Conservation (phyloP, 495 filamentous ascomycete genomes). For the Daldinia grandis region DNA sequence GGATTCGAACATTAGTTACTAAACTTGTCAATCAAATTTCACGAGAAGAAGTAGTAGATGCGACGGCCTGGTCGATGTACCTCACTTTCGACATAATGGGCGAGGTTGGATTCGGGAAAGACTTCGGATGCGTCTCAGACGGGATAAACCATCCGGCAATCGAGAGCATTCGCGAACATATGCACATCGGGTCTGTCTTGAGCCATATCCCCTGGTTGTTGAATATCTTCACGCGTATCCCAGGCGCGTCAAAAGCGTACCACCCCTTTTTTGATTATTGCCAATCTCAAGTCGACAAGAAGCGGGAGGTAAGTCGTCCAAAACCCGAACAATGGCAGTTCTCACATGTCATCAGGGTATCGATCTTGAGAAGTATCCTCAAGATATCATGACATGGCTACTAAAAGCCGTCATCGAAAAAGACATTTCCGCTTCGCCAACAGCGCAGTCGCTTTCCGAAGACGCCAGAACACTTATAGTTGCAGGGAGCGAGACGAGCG, state of each 20-base stretch:
- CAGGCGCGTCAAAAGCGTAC: constrained; percentile 6
- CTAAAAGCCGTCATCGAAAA: constrained; percentile 34
- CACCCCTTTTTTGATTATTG: constrained; percentile 23
- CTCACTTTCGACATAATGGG: constrained; percentile 46
- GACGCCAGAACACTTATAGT: constrained; percentile 35
- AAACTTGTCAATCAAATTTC: constrained; percentile 40
- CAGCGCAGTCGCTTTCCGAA: constrained; percentile 12
- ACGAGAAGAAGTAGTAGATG: constrained; percentile 33
- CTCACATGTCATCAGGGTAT: background rate
- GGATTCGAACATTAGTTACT: constrained; percentile 40
- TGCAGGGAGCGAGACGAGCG: constrained; percentile 40
- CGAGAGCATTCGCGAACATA: constrained; percentile 43
- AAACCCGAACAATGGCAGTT: background rate
- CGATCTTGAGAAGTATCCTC: constrained; percentile 20
- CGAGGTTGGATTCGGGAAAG: constrained; percentile 36
- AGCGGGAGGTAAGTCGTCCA: constrained; percentile 21
- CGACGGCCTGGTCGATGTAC: constrained; percentile 45
- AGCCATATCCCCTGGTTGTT: constrained; percentile 52
- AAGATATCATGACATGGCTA: constrained; percentile 42
- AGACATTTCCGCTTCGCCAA: constrained; percentile 33
- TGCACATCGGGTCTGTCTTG: constrained; percentile 45
- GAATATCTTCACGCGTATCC: constrained; percentile 23
- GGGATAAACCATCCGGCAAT: constrained; percentile 44
- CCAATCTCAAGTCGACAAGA: constrained; percentile 12
- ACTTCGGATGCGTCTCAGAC: constrained; percentile 52